These are phyloP conservation scores for Euphorbia corollata DNA, from an alignment of 441 rosid genomes.

Conservation along the genomic window DNA sequence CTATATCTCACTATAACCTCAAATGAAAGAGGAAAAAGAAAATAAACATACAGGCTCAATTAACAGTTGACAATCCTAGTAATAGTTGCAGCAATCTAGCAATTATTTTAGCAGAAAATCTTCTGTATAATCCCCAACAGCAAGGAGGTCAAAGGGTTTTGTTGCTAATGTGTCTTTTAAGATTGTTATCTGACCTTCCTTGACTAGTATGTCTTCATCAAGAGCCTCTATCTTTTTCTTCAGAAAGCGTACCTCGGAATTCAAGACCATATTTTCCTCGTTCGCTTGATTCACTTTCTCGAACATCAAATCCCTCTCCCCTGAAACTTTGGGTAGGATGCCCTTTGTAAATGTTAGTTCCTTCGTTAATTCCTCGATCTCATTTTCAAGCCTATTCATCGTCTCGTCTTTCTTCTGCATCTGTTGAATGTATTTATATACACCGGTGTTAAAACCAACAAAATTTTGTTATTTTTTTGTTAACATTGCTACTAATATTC, in stretches of 20 bases:
- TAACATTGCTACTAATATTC: no score
- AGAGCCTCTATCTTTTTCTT: constrained; percentile 64
- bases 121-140: constrained; percentile 38
- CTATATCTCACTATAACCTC: neutral
- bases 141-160: constrained; percentile 52
- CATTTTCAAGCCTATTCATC: constrained; percentile 36
- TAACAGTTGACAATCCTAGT: constrained; percentile 21
- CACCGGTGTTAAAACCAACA: no score
- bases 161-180: constrained; percentile 61
- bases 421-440: constrained; percentile 24
- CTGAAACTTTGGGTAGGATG: constrained; percentile 55
- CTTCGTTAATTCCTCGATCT: constrained; percentile 54
- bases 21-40: neutral
- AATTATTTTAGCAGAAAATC: constrained; percentile 43
- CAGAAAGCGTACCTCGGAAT: constrained; percentile 51
- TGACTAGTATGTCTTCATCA: constrained; percentile 72
- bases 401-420: constrained; percentile 71
- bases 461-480: no score
- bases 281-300: constrained; percentile 61
- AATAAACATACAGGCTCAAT: constrained; percentile 19
- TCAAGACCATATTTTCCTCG: constrained; percentile 81
- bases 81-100: neutral
- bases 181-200: constrained; percentile 93
- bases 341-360: constrained; percentile 44
- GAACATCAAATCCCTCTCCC: constrained; percentile 85